These are phyloP conservation scores for Candolleomyces eurysporus DNA, from an alignment of 768 basidiomycete genomes.

Conservation along the genomic window DNA sequence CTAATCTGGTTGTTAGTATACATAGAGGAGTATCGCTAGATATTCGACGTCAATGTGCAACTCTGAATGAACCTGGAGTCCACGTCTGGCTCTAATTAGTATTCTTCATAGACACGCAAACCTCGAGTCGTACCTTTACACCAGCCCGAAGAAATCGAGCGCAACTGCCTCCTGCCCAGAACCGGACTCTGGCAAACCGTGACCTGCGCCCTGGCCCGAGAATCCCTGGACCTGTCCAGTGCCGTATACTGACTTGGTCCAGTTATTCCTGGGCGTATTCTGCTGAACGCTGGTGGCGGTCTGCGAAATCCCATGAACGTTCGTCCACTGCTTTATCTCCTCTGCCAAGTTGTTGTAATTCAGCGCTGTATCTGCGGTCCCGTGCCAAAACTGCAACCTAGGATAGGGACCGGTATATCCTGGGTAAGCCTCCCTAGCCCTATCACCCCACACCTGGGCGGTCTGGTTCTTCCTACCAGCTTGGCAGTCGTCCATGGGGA, in stretches of 20 bases:
- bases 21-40: too few relatives aligned
- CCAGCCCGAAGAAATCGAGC: constrained; percentile 48
- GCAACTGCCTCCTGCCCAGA: constrained; percentile 29
- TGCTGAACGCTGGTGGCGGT: constrained; percentile 37
- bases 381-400: constrained; percentile 56
- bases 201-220: constrained; percentile 46
- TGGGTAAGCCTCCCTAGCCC: constrained; percentile 45
- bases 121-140: too few relatives aligned
- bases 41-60: too few relatives aligned
- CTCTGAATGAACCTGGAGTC: too few relatives aligned
- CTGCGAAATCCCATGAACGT: constrained; percentile 44
- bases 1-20: too few relatives aligned
- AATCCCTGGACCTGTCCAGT: constrained; percentile 44
- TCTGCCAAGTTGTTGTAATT: constrained; percentile 51
- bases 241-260: constrained; percentile 49
- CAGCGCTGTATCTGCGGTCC: constrained; percentile 51
- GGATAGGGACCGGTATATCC: constrained; percentile 55
- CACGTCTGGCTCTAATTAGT: too few relatives aligned
- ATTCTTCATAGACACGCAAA: too few relatives aligned
- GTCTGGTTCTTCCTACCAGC: constrained; percentile 43
- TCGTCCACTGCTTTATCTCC: constrained; percentile 57
- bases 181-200: constrained; percentile 51
- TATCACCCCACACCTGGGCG: constrained; percentile 47
- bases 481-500: constrained; percentile 48
- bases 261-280: constrained; percentile 42